Evolutionary conservation across 176 grass and related monocot genomes (phyloP).

Genomic region (Oryza longistaminata): DNA sequence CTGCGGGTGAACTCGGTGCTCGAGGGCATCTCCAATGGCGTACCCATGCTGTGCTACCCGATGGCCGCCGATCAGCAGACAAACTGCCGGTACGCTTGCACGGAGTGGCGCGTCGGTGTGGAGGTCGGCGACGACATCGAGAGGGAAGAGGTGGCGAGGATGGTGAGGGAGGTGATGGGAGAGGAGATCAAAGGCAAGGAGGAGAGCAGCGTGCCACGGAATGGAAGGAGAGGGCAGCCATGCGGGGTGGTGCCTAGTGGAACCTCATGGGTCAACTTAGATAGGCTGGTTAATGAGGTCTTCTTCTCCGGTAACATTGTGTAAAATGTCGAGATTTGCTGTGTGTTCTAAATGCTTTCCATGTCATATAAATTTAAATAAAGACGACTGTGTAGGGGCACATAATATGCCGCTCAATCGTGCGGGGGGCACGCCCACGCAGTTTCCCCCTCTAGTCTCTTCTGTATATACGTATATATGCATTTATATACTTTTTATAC

Average conservation of each 20-base stretch:
- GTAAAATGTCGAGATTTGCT: no score
- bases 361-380: no score
- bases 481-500: no score
- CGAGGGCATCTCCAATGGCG: not conserved
- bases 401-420: no score
- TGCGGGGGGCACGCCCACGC: no score
- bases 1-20: slow-evolving; percentile 57
- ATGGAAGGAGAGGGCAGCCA: not conserved
- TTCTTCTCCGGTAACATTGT: not conserved
- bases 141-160: not conserved
- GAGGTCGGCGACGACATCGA: not conserved
- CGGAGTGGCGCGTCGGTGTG: slow-evolving; percentile 29
- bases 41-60: no score
- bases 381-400: no score
- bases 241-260: not conserved
- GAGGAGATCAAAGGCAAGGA: not conserved
- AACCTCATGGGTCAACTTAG: not conserved
- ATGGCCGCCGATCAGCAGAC: not conserved
- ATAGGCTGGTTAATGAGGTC: slow-evolving; percentile 16
- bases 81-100: slow-evolving; percentile 22
- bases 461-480: no score
- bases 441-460: no score
- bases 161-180: not conserved
- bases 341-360: no score
- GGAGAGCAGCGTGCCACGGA: not conserved